Evolutionary conservation across 2,329 filamentous ascomycete species (phyloP).

Genomic region (Huntiella decipiens): DNA sequence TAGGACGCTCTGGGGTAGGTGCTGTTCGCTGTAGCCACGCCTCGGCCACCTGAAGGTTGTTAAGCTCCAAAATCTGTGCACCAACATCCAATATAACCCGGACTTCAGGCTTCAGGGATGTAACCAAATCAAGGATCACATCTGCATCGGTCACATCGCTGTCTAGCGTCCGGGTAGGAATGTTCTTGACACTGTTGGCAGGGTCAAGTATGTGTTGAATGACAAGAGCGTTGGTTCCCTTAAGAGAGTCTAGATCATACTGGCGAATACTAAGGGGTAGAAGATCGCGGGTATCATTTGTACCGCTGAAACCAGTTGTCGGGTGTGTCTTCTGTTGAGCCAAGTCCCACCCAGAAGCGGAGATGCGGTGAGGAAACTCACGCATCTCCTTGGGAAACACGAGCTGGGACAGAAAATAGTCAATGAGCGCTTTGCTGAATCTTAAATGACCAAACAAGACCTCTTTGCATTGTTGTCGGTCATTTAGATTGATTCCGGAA

Average conservation of each 20-base stretch:
- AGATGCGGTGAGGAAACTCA: constrained; percentile 44
- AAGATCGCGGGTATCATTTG: constrained; percentile 40
- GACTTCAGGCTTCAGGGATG: constrained; percentile 20
- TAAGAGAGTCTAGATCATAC: constrained; percentile 31
- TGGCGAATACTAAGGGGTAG: constrained; percentile 39
- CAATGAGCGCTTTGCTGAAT: constrained; percentile 32
- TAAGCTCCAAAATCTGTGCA: constrained; percentile 46
- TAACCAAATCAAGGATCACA: constrained; percentile 27
- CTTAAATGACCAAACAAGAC: constrained; percentile 34
- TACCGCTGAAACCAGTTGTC: constrained; percentile 51
- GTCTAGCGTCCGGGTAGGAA: constrained; percentile 13
- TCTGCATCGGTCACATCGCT: constrained; percentile 18
- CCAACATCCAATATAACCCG: constrained; percentile 53
- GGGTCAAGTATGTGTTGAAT: constrained; percentile 36
- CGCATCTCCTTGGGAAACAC: constrained; percentile 44
- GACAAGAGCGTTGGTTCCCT: constrained; percentile 49
- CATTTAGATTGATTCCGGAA: constrained; percentile 37
- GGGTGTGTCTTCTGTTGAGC: constrained; percentile 25
- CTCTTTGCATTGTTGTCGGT: constrained; percentile 27
- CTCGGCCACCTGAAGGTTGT: constrained; percentile 33
- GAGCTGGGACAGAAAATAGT: constrained; percentile 41
- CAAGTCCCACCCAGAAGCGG: constrained; percentile 50
- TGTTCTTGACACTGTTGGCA: constrained; percentile 26
- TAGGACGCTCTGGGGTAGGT: not conserved
- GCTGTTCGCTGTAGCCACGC: constrained; percentile 28